A percentile compares a stretch with the other conserved stretches of the same genome.
Evolutionary conservation across 257 asterid species (phyloP).

Genomic region (Thymus quinquecostatus): DNA sequence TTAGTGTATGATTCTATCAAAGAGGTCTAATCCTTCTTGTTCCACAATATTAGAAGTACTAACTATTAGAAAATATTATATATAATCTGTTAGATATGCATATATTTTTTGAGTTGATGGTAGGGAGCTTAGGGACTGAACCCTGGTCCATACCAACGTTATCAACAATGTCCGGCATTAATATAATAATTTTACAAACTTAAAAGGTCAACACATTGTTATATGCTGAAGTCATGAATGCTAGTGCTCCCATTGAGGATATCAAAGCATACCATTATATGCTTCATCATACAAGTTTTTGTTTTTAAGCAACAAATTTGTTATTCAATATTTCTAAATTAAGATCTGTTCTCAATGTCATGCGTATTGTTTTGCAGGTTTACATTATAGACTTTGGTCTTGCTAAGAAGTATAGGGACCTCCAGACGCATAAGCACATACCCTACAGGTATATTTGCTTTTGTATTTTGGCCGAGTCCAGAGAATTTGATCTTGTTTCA

Average conservation of each 20-base stretch:
- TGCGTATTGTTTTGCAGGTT: conserved; percentile 50
- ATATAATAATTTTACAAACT: neutral
- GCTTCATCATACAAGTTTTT: neutral
- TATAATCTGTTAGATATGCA: too few relatives aligned
- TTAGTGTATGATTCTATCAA: too few relatives aligned
- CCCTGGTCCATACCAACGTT: too few relatives aligned
- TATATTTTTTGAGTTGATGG: too few relatives aligned
- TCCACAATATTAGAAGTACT: too few relatives aligned
- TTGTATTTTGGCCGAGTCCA: conserved; percentile 10
- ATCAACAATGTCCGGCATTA: too few relatives aligned
- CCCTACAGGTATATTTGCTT: conserved; percentile 65
- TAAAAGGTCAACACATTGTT: too few relatives aligned
- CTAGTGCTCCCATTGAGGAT: neutral
- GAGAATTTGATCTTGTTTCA: conserved; percentile 7
- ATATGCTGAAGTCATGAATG: too few relatives aligned
- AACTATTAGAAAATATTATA: too few relatives aligned
- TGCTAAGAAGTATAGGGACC: conserved; percentile 85
- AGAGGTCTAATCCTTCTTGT: too few relatives aligned
- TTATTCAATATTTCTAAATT: neutral
- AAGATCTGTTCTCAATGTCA: conserved; percentile 7
- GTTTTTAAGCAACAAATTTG: neutral
- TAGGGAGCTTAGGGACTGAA: too few relatives aligned
- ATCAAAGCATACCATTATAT: neutral
- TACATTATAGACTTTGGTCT: conserved; percentile 86
- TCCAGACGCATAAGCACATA: conserved; percentile 72